Evolutionary conservation across 768 basidiomycete species (phyloP).

Genomic region (Suillus cothurnatus): DNA sequence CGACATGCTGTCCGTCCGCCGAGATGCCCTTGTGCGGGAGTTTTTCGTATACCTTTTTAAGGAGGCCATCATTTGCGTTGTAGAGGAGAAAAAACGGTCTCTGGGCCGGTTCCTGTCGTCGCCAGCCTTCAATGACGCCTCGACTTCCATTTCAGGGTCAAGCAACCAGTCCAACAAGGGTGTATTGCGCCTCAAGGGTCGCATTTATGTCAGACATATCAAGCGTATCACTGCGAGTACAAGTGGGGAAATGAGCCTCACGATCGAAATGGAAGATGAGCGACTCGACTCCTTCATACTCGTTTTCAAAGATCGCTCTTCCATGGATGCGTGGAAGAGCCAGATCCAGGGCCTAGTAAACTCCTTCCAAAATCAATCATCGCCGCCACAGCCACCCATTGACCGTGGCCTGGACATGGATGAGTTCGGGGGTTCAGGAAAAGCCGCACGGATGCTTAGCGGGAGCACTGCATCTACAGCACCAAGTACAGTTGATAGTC

Average conservation of each 20-base stretch:
- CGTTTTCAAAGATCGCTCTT: slow-evolving; percentile 89
- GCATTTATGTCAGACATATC: slow-evolving; percentile 96
- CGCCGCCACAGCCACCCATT: slow-evolving; percentile 33
- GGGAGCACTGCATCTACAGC: slow-evolving; percentile 67
- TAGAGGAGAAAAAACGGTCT: slow-evolving; percentile 90
- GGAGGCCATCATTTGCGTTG: slow-evolving; percentile 97
- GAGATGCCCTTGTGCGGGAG: slow-evolving; percentile 88
- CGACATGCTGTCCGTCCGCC: slow-evolving; percentile 85
- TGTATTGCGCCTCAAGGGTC: slow-evolving; percentile 88
- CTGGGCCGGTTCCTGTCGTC: slow-evolving; percentile 75
- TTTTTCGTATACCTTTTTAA: slow-evolving; percentile 97
- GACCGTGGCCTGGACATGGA: slow-evolving; percentile 58
- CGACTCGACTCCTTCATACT: slow-evolving; percentile 92
- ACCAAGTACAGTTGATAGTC: slow-evolving; percentile 60
- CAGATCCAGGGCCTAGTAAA: slow-evolving; percentile 81
- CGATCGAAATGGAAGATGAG: slow-evolving; percentile 98
- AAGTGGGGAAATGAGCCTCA: slow-evolving; percentile 86
- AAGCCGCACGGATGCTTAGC: slow-evolving; percentile 79
- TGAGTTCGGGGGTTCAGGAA: slow-evolving; percentile 77
- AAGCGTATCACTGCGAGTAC: slow-evolving; percentile 83
- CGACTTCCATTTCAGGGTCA: slow-evolving; percentile 40
- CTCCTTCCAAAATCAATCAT: slow-evolving; percentile 62
- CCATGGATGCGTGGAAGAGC: slow-evolving; percentile 85
- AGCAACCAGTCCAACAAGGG: slow-evolving; percentile 48
- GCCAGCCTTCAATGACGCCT: slow-evolving; percentile 53